Conservation (phyloP, 2,329 filamentous ascomycete species). For the Kalaharituber pfeilii region DNA sequence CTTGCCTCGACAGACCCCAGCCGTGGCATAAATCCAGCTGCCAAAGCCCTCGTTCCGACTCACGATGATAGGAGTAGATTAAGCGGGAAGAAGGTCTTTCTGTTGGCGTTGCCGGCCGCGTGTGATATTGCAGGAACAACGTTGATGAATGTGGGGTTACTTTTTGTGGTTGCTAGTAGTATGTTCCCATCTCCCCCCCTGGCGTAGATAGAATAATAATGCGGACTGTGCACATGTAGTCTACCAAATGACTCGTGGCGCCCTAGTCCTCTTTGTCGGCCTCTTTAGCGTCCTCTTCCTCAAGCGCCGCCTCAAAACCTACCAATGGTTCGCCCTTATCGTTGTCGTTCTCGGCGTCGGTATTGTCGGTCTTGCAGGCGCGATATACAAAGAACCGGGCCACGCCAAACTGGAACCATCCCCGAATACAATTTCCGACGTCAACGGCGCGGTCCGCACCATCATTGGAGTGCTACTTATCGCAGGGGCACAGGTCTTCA, state of each 20-base stretch:
- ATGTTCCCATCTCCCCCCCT: conserved; percentile 6
- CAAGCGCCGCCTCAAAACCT: conserved; percentile 57
- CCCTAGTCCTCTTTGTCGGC: conserved; percentile 86
- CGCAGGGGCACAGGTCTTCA: conserved; percentile 89
- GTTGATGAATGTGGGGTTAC: conserved; percentile 85
- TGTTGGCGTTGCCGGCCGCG: conserved; percentile 62
- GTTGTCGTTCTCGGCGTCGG: conserved; percentile 79
- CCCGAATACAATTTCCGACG: conserved; percentile 21
- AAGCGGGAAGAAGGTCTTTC: conserved; percentile 48
- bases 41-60: conserved; percentile 37
- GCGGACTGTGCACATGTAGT: conserved; percentile 28
- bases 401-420: conserved; percentile 29
- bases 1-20: conserved; percentile 31
- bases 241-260: conserved; percentile 96
- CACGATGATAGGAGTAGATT: conserved; percentile 44
- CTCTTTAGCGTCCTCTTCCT: conserved; percentile 89
- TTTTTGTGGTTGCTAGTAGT: conserved; percentile 80
- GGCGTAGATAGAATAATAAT: neutral
- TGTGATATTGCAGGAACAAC: conserved; percentile 93
- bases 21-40: conserved; percentile 32
- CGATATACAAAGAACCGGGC: conserved; percentile 50
- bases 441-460: conserved; percentile 42
- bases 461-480: conserved; percentile 77
- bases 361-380: conserved; percentile 75
- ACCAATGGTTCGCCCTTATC: conserved; percentile 80